These are phyloP conservation scores for Coemansia sp. DNA, from an alignment of 192 early-diverging fungal genomes.

Conservation along the genomic window DNA sequence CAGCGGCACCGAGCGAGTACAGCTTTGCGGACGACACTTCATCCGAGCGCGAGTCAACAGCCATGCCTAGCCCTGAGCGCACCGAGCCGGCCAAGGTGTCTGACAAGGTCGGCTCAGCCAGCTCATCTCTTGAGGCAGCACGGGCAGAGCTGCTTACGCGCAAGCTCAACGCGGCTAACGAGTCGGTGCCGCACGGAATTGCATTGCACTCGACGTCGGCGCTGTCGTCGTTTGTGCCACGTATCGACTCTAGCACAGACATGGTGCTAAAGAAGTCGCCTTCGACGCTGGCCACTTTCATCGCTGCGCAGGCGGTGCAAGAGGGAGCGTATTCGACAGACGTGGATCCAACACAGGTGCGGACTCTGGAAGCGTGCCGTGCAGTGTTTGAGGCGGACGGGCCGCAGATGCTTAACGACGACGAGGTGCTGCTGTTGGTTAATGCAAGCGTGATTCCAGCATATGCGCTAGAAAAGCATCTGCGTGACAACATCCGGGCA, in stretches of 20 bases:
- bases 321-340: not conserved
- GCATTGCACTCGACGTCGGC: conserved; percentile 45
- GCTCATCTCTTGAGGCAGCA: conserved; percentile 28
- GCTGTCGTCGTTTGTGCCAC: conserved; percentile 38
- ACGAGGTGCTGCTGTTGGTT: conserved; percentile 74
- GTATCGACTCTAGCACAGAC: conserved; percentile 44
- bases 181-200: conserved; percentile 24
- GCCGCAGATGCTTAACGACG: conserved; percentile 61
- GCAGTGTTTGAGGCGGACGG: conserved; percentile 36
- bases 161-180: conserved; percentile 18
- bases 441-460: conserved; percentile 70
- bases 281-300: conserved; percentile 19
- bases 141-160: conserved; percentile 28
- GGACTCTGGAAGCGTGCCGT: conserved; percentile 48
- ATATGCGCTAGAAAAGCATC: conserved; percentile 86
- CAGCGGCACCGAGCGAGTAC: conserved; percentile 23
- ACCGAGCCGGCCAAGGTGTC: conserved; percentile 3
- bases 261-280: conserved; percentile 46
- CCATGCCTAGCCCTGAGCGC: not conserved
- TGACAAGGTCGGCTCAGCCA: not conserved
- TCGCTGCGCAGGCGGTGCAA: conserved; percentile 15
- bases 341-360: conserved; percentile 1
- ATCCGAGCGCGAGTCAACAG: conserved; percentile 3
- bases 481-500: conserved; percentile 77
- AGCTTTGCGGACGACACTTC: conserved; percentile 13